phyloP scores from a whole-genome alignment of 2,329 filamentous ascomycete species.

The Acephala macrosclerotiorum region DNA sequence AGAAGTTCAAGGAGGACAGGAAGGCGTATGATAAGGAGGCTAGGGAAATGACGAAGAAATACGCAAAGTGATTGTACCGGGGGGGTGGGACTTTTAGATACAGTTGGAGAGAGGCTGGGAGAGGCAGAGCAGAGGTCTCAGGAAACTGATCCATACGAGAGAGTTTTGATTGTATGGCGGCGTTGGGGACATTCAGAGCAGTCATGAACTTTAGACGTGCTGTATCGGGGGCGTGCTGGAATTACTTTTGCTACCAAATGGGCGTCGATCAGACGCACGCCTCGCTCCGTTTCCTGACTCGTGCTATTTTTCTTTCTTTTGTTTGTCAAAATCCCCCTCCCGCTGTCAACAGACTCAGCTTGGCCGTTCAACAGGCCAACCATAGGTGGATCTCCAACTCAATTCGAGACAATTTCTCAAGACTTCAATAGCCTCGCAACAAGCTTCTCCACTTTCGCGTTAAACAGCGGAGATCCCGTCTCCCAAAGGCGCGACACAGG shows the following conservation, averaged over 20 bases:
- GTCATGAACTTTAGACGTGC: not conserved
- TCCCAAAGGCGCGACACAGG: not conserved
- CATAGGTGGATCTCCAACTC: not conserved
- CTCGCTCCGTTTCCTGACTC: not conserved
- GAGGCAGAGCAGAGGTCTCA: not conserved
- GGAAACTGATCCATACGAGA: not conserved
- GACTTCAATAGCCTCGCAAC: not conserved
- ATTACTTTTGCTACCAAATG: not conserved
- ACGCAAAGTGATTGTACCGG: conserved; percentile 52
- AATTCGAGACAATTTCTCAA: conserved; percentile 1
- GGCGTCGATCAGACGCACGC: not conserved
- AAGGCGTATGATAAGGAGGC: conserved; percentile 70
- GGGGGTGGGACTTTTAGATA: not conserved
- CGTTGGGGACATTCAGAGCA: conserved; percentile 1
- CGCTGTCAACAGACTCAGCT: not conserved
- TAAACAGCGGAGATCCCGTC: conserved; percentile 3
- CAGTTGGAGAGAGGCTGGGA: not conserved
- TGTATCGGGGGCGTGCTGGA: conserved; percentile 2
- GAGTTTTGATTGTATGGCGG: not conserved
- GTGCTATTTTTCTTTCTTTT: not conserved
- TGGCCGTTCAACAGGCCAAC: not conserved
- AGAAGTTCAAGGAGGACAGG: conserved; percentile 71
- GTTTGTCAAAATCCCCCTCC: not conserved
- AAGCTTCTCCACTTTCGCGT: not conserved
- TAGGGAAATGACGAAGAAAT: conserved; percentile 71